Evolutionary conservation across 768 basidiomycete species (phyloP).

Genomic region (Tylopilus vinaceipallidus): DNA sequence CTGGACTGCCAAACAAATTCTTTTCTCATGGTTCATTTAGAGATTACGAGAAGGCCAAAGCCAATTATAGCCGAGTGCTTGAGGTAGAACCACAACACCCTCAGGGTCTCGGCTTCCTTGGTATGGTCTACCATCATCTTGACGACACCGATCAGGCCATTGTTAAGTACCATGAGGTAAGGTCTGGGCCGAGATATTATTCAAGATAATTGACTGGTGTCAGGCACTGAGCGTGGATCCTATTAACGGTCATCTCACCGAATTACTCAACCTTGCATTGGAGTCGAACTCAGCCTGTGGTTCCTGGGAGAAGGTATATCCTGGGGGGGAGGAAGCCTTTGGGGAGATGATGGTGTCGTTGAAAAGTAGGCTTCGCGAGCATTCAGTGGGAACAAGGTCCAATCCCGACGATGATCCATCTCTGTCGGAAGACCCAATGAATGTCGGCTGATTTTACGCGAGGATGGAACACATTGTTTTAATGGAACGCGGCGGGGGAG

Average conservation of each 20-base stretch:
- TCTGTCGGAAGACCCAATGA: constrained; percentile 31
- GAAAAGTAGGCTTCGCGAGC: constrained; percentile 29
- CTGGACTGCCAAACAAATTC: background rate
- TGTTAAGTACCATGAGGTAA: constrained; percentile 87
- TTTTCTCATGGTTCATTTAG: constrained; percentile 29
- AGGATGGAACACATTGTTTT: constrained; percentile 23
- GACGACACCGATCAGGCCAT: constrained; percentile 79
- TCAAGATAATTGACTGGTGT: constrained; percentile 1
- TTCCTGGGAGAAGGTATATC: constrained; percentile 34
- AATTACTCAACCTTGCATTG: constrained; percentile 78
- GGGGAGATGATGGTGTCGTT: constrained; percentile 32
- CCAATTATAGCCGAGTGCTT: constrained; percentile 74
- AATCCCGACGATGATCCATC: constrained; percentile 16
- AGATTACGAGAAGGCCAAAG: constrained; percentile 62
- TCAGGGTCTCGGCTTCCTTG: constrained; percentile 81
- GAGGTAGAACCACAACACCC: constrained; percentile 85
- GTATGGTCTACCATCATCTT: constrained; percentile 81
- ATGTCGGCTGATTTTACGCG: constrained; percentile 25
- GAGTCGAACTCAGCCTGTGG: constrained; percentile 43
- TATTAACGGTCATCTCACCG: constrained; percentile 77
- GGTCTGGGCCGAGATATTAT: constrained; percentile 17
- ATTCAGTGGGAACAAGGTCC: constrained; percentile 19
- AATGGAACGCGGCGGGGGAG: constrained; percentile 18
- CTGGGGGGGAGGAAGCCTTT: constrained; percentile 35
- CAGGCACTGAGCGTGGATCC: constrained; percentile 81